phyloP scores from a whole-genome alignment of 2,329 filamentous ascomycete genomes.

The Triangularia setosa region DNA sequence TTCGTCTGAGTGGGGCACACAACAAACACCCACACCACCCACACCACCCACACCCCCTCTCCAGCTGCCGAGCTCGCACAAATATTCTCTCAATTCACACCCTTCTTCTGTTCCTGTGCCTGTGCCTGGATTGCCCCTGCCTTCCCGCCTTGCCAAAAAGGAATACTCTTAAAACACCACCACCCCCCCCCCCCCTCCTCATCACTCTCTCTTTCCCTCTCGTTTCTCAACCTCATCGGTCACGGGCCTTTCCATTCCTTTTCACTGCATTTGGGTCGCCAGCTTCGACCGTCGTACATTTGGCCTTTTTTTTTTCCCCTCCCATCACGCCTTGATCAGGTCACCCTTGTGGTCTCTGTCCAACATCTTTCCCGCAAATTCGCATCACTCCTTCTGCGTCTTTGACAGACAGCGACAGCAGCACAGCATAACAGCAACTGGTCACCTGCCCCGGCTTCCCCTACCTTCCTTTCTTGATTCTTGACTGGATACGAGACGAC shows the following conservation, averaged over 20 bases:
- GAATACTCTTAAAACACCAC: slow-evolving; percentile 7
- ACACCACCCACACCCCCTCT: neutral
- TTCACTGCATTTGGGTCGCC: slow-evolving; percentile 16
- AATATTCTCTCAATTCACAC: neutral
- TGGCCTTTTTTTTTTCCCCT: slow-evolving; percentile 13
- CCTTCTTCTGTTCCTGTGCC: neutral
- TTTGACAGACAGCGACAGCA: slow-evolving; percentile 47
- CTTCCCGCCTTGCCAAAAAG: slow-evolving; percentile 4
- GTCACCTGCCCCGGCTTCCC: too few relatives aligned
- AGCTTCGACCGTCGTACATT: slow-evolving; percentile 23
- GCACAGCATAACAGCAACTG: too few relatives aligned
- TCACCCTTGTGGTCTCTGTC: slow-evolving; percentile 19
- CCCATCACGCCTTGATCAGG: neutral
- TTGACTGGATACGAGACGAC: slow-evolving; percentile 13
- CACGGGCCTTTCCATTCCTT: slow-evolving; percentile 18
- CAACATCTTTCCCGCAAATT: slow-evolving; percentile 20
- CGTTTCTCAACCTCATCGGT: slow-evolving; percentile 13
- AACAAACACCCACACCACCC: neutral
- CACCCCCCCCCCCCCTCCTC: slow-evolving; percentile 5
- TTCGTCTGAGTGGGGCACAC: slow-evolving; percentile 1
- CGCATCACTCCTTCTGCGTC: slow-evolving; percentile 44
- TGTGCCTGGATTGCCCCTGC: slow-evolving; percentile 4
- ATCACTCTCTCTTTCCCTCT: slow-evolving; percentile 11
- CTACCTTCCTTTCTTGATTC: slow-evolving; percentile 18
- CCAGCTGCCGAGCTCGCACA: neutral